Base-by-base conservation (phyloP, 352 stramenopile genomes). In the Phytophthora megakarya region DNA sequence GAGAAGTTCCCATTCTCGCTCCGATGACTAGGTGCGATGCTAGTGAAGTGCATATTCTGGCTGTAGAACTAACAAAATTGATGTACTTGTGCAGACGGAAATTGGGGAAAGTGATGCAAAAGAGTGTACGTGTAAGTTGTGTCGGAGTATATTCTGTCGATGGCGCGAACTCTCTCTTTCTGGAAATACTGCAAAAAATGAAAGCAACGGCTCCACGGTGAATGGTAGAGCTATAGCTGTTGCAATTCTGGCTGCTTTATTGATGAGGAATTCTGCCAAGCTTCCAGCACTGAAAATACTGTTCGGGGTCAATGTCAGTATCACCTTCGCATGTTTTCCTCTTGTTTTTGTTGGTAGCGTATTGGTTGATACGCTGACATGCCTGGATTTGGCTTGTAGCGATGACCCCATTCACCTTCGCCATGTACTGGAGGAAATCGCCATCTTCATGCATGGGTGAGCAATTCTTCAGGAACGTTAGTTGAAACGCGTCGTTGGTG, bases 101-200 rank as follows among this genome's bases (percentile, higher is more conserved):
- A 54, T 63, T 99, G 0, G 96, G 96, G 0, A 96, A 92, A 56
- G 81, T 91, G 1, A 38, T 99, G 10, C 88, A 90, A 18, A 99
- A 99, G 62, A 90, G 69, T 12, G 92, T 98, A 16, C 96, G 97
- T 37, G 85, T 98, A 23, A 97, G 91, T 58, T 97, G 96, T 35
- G 83, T 99, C 15, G 97, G 93, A 11, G 77, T 99, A 3, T 97
- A 98, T 79, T 98, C 91, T 33, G 80, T 95, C 15, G 93, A 99
- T 48, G 96, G 96, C n/a, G 97, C 94, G 1, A 87, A 98, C 59
- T 90, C 98, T 11, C 61, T 95, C n/a, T 96, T 79, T 49, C 65
- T 74, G 21, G 51, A 84, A 11, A 74, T 89, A 25, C 22, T 86
- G 19, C 44, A 46, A 55, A 46, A 30, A n/a, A 35, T 64, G 21